Base-by-base conservation (phyloP, 1,284 basidiomycete species). In the Neonothopanus nambi region DNA sequence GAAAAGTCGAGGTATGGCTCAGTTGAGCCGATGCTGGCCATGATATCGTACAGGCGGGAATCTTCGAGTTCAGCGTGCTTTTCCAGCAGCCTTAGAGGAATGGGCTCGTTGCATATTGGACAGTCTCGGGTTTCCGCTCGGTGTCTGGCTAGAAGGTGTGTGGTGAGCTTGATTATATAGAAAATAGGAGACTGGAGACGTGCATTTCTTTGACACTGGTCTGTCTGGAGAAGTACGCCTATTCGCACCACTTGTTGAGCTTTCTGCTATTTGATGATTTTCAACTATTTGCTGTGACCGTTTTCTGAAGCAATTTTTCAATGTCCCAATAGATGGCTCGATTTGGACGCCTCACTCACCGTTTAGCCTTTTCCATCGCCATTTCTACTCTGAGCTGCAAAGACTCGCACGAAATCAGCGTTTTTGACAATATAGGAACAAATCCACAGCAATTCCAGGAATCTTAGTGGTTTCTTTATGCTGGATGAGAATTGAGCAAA, bases 91-190 rank as follows among this genome's bases (percentile, higher is more conserved):
- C 89, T 81, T 17, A 89, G 61, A 6, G 89, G 88, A 42, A 91
- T 86, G 26, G 67, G 66, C 63, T 91, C 88, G 18, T 77, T 70
- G 65, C 89, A 91, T 36, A 86, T 79, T 1, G 89, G 89, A 63
- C 89, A 91, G 52, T 73, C 72, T 55, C 82, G 75, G 2, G 85
- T 90, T 64, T 89, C 87, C 12, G 85, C 88, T 41, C 84, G 21
- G 17, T 49, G 81, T 69, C 83, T 89, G 3, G 76, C 85, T 87
- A 51, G 52, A 47, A 40, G 15, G 11, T 18, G 26, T 17, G 38
- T 42, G 28, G 42, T 21, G 17, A 24, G 20, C 3, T 37, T 15
- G 15, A 13, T 20, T 17, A 26, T 20, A 21, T 17, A 9, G 13
- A 24, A 35, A 17, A 17, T 8, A 26, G 47, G 8, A 12, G n/a